Percentiles rank a stretch among this genome's conserved stretches.
Evolutionary conservation across 257 asterid species (phyloP).

Genomic region (Solanum dulcamara): DNA sequence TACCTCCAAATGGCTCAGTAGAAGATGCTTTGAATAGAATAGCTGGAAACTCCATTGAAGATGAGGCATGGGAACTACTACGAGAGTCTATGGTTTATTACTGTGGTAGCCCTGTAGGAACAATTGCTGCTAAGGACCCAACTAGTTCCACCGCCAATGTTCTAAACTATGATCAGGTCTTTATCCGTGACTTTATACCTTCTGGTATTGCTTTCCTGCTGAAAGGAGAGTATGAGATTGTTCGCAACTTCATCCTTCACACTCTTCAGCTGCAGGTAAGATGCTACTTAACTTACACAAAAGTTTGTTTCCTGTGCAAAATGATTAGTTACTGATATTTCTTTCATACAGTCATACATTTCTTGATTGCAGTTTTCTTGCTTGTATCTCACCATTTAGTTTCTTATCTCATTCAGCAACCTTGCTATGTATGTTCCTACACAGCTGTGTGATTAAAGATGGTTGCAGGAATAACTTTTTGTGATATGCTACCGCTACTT

Average conservation of each 20-base stretch:
- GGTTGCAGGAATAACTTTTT: not conserved
- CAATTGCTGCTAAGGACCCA: conserved; percentile 66
- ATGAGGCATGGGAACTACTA: conserved; percentile 61
- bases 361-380: not conserved
- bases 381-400: not conserved
- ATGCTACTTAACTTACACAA: not conserved
- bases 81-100: conserved; percentile 48
- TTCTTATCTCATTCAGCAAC: not conserved
- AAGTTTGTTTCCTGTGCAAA: not conserved
- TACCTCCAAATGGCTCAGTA: conserved; percentile 17
- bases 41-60: conserved; percentile 31
- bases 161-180: conserved; percentile 66
- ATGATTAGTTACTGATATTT: not conserved
- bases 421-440: not conserved
- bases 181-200: conserved; percentile 66
- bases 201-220: conserved; percentile 67
- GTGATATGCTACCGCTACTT: not conserved
- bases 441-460: not conserved
- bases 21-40: conserved; percentile 13
- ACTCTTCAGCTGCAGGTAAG: conserved; percentile 73
- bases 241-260: conserved; percentile 66
- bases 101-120: conserved; percentile 60
- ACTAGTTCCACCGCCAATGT: conserved; percentile 34
- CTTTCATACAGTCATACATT: not conserved
- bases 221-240: conserved; percentile 69